Evolutionary conservation across 1,284 basidiomycete genomes (phyloP).

Genomic region (Cutaneotrichosporon curvatum): DNA sequence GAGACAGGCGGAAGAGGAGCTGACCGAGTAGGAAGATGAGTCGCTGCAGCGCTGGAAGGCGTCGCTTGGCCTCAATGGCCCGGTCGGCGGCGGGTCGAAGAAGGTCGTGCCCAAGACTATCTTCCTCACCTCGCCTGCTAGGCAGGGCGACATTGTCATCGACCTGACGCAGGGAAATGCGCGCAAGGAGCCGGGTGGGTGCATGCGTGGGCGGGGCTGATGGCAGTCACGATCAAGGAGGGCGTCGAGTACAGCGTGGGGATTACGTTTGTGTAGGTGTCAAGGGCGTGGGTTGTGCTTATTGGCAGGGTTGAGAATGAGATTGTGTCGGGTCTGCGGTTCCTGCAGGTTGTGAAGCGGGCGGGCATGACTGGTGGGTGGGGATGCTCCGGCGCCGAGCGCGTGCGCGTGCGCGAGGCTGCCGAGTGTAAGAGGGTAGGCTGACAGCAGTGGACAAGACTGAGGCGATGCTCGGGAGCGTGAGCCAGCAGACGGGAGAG

Average conservation of each 20-base stretch:
- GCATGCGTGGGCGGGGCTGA: not conserved
- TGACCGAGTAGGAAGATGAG: slow-evolving; percentile 49
- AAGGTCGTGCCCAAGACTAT: slow-evolving; percentile 47
- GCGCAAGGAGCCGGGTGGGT: slow-evolving; percentile 49
- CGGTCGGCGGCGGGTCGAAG: slow-evolving; percentile 35
- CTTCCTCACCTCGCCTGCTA: slow-evolving; percentile 48
- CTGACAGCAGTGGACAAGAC: slow-evolving; percentile 35
- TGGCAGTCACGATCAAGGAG: slow-evolving; percentile 49
- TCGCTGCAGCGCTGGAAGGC: slow-evolving; percentile 54
- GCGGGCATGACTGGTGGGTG: slow-evolving; percentile 42
- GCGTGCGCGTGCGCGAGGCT: no score
- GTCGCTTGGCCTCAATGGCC: slow-evolving; percentile 49
- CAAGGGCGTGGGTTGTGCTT: no score
- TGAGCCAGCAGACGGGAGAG: not conserved
- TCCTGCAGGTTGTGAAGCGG: slow-evolving; percentile 51
- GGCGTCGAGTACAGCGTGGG: slow-evolving; percentile 54
- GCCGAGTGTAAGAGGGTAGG: no score
- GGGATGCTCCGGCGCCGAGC: no score
- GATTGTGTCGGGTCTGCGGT: slow-evolving; percentile 52
- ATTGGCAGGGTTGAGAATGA: slow-evolving; percentile 47
- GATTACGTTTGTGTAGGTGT: slow-evolving; percentile 45
- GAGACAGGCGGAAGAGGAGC: not conserved
- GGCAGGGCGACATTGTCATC: slow-evolving; percentile 47
- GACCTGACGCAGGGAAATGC: slow-evolving; percentile 47
- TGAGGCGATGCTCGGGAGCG: slow-evolving; percentile 50